phyloP scores from a whole-genome alignment of 805 yeast species.

The Pichia ethanolica region DNA sequence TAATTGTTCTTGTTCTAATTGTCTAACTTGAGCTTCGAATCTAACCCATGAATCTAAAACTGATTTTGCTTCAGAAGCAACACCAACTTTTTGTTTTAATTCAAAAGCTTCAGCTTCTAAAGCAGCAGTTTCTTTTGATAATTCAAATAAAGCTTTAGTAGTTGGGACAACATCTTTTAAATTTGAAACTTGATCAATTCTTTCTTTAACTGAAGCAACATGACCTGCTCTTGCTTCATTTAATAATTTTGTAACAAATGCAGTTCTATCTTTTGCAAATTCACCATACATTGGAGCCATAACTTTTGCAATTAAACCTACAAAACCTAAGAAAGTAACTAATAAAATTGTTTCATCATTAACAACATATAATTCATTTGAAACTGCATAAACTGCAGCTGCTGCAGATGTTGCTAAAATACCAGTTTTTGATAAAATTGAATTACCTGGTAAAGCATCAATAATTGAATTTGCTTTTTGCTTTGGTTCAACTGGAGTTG shows the following conservation, averaged over 20 bases:
- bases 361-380: constrained; percentile 85
- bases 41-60: constrained; percentile 99
- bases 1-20: constrained; percentile 89
- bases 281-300: constrained; percentile 93
- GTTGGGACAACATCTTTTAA: constrained; percentile 87
- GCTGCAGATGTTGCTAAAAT: constrained; percentile 92
- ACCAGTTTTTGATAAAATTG: constrained; percentile 85
- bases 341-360: constrained; percentile 91
- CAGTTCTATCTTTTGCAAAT: constrained; percentile 83
- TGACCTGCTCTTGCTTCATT: constrained; percentile 86
- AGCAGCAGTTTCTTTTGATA: constrained; percentile 94
- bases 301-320: constrained; percentile 70
- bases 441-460: constrained; percentile 90
- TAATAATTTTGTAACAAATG: constrained; percentile 44
- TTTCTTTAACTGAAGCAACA: constrained; percentile 84
- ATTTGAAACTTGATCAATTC: constrained; percentile 82
- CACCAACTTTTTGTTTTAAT: constrained; percentile 82
- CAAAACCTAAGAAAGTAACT: constrained; percentile 70
- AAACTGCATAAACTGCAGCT: constrained; percentile 87
- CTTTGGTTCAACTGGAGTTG: constrained; percentile 74
- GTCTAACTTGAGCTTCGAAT: constrained; percentile 94
- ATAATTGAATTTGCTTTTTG: constrained; percentile 84
- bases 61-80: constrained; percentile 85
- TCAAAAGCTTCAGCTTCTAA: constrained; percentile 92
- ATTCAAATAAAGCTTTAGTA: constrained; percentile 85